A percentile compares a stretch with the other conserved stretches of the same genome.
These are phyloP conservation scores for Taxillus chinensis DNA, from an alignment of 164 flowering plant species.

Conservation along the genomic window DNA sequence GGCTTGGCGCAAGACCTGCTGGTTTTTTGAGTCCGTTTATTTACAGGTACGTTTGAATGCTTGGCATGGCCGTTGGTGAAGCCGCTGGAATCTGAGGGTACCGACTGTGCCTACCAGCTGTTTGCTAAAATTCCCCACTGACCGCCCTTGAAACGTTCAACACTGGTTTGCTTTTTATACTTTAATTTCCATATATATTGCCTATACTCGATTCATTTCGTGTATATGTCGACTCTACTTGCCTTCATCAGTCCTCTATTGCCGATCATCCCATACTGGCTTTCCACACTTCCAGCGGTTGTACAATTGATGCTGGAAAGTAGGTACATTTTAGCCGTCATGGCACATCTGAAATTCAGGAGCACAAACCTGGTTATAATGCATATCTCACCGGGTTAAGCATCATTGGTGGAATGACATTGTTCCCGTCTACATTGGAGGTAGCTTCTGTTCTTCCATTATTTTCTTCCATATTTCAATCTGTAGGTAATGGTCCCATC, in stretches of 20 bases:
- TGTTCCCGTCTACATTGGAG: slow-evolving; percentile 91
- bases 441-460: slow-evolving; percentile 26
- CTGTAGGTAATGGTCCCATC: neutral
- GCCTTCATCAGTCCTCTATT: slow-evolving; percentile 73
- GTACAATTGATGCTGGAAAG: slow-evolving; percentile 65
- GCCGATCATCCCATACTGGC: slow-evolving; percentile 72
- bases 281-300: slow-evolving; percentile 77
- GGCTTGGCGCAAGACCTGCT: too few relatives aligned
- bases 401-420: slow-evolving; percentile 92
- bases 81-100: too few relatives aligned
- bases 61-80: too few relatives aligned
- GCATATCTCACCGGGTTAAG: slow-evolving; percentile 90
- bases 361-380: slow-evolving; percentile 72
- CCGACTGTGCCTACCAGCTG: too few relatives aligned
- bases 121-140: too few relatives aligned
- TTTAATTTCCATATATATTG: too few relatives aligned
- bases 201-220: slow-evolving; percentile 68
- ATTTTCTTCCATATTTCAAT: neutral
- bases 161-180: too few relatives aligned
- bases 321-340: slow-evolving; percentile 56
- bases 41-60: too few relatives aligned
- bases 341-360: slow-evolving; percentile 76
- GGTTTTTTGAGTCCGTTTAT: too few relatives aligned
- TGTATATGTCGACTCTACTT: slow-evolving; percentile 77
- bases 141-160: too few relatives aligned